A percentile compares a stretch with the other conserved stretches of the same genome.
These are phyloP conservation scores for Talaromyces sp. DNA, from an alignment of 2,329 filamentous ascomycete species.

Conservation along the genomic window DNA sequence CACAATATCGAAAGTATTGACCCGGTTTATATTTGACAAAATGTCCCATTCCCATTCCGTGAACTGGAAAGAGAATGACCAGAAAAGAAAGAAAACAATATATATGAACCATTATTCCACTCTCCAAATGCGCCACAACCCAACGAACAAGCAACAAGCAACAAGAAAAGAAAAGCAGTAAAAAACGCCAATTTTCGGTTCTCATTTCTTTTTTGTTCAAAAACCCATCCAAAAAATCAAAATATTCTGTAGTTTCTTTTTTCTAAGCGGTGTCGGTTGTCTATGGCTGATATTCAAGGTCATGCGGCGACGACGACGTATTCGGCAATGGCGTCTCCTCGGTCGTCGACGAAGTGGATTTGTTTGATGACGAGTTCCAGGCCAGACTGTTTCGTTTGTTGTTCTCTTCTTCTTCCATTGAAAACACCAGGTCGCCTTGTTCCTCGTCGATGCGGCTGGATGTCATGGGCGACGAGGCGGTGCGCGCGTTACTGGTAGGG, in stretches of 20 bases:
- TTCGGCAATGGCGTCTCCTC: constrained; percentile 10
- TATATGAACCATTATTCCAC: background rate
- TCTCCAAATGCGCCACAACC: background rate
- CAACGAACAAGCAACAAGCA: background rate
- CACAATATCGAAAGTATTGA: background rate
- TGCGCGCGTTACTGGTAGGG: constrained; percentile 34
- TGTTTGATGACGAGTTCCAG: constrained; percentile 27
- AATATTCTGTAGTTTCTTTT: background rate
- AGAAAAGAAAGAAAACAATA: background rate
- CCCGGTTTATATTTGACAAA: background rate
- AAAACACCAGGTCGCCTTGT: constrained; percentile 42
- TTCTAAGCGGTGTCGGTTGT: no score
- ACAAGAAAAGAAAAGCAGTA: background rate
- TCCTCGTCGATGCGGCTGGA: constrained; percentile 45
- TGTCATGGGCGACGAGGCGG: constrained; percentile 40
- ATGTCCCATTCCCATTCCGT: background rate
- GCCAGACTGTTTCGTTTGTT: constrained; percentile 34
- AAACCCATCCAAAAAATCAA: background rate
- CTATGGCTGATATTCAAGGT: constrained; percentile 1
- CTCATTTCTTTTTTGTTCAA: background rate
- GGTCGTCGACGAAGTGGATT: constrained; percentile 24
- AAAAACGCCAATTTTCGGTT: background rate
- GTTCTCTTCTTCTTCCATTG: constrained; percentile 47
- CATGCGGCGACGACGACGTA: background rate
- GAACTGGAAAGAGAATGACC: background rate